Base-by-base conservation (phyloP, 2,329 filamentous ascomycete genomes). In the Coniella lustricola region DNA sequence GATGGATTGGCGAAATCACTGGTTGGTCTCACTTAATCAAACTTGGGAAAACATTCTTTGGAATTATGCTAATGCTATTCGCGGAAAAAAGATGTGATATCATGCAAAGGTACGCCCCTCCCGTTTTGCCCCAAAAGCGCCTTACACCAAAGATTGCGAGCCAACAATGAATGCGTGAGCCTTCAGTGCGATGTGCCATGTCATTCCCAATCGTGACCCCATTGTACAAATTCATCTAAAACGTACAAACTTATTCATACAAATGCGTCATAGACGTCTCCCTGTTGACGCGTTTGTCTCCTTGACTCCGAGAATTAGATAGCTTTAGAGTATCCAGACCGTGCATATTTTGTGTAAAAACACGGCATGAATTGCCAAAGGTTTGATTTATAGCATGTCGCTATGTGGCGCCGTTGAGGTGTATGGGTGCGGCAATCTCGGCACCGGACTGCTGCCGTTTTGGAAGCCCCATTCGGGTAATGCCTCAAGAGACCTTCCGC, bases 401-500 rank as follows among this genome's bases (percentile, higher is more conserved):
- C 65, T 65, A 13, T 66, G 61, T 8, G 64, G 63, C 14, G 47
- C 22, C 17, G 49, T 48, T 16, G 60, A 58, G 21, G 64, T 43
- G 38, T 62, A 66, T 8, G 57, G 53, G 33, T 60, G 55, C 4
- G 64, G 67, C 46, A 75, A 61, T 44, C 70, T 70, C 3, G 72
- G 69, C 14, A 71, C 62, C 13, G 68, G 65, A 25, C 40, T 68
- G 69, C 16, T 64, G 61, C 14, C 66, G 67, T 39, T 36, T 13
- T 38, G 44, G 25, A 32, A 38, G 13, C 40, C 32, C 49, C 49
- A 49, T 18, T 52, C 45, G 1, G 46, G 45, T 21, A 54, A 34
- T 12, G 47, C 46, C 17, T 63, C 68, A 14, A 67, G 61, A 1
- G 69, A 68, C 40, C 69, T 58, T 35, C 77, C 76, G 9, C 81